Base-by-base conservation (phyloP, 805 yeast genomes). In the Kregervanrija pseudodelftensis region DNA sequence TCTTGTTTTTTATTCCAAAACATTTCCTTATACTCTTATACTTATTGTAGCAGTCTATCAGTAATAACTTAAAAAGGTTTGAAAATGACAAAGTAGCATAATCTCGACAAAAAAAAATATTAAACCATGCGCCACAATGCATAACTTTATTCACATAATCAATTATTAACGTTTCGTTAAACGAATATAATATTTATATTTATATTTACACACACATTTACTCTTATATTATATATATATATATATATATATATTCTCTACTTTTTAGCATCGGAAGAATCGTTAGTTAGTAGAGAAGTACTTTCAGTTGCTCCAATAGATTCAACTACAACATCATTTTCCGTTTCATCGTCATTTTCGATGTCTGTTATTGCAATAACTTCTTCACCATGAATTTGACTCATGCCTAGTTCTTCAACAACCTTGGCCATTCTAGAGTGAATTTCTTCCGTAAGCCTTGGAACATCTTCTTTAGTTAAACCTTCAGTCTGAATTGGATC, bases 401-500 rank as follows among this genome's bases (percentile, higher is more conserved):
- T 68, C 61, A 63, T 71, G 13, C 82, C 82, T 31, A 76, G 47
- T 38, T 60, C 61, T 41, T 64, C 49, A 16, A 73, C 59, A 11
- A 59, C 66, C 11, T 55, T 52, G 33, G 63, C 52, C 95, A 91
- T 90, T 30, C 61, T 58, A 0, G 69, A 70, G 55, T 85, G 71
- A 9, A 82, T 73, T n/a, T 70, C 63, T 14, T 70, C 73, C 36
- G 80, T 66, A 44, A 91, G 74, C 3, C 62, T 72, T 43, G 76
- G 69, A 37, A 93, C 84, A 49, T 88, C 88, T 12, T 81, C 90
- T 43, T 80, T 74, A 14, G 82, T 76, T 56, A 87, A 61, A 16
- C 82, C 82, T 15, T 71, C 75, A 9, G 97, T 88, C 10, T 76
- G 60, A 47, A 91, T 72, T 33, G 97, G 96, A 44, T 85, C 84